Evolutionary conservation across 2,329 filamentous ascomycete species (phyloP).

Genomic region (Beauveria sp.): DNA sequence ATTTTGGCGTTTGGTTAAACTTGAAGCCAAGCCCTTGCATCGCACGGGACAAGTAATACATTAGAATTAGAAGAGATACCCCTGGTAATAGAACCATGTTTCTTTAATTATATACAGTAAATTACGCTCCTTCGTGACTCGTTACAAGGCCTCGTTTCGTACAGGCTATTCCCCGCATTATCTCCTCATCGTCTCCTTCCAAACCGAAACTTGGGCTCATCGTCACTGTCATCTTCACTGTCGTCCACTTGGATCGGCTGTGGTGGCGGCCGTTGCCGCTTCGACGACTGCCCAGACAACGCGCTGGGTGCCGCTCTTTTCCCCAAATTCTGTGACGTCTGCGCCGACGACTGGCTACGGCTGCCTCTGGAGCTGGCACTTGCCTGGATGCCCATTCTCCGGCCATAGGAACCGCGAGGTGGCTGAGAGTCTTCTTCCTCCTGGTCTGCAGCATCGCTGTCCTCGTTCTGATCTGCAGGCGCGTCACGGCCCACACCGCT

Average conservation of each 20-base stretch:
- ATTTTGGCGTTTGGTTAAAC: neutral
- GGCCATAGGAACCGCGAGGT: neutral
- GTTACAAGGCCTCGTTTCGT: neutral
- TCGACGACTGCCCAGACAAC: slow-evolving; percentile 21
- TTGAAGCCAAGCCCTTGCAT: neutral
- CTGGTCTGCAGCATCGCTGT: slow-evolving; percentile 16
- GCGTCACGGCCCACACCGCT: neutral
- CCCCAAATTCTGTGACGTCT: slow-evolving; percentile 19
- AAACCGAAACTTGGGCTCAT: slow-evolving; percentile 50
- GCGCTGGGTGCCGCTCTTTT: slow-evolving; percentile 28
- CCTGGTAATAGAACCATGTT: neutral
- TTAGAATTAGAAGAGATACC: slow-evolving; percentile 5
- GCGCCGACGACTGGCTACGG: slow-evolving; percentile 11
- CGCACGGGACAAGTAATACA: neutral
- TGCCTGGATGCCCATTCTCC: neutral
- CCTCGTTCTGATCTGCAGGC: slow-evolving; percentile 14
- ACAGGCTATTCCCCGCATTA: neutral
- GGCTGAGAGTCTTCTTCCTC: slow-evolving; percentile 11
- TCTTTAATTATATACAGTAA: neutral
- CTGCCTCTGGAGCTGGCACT: slow-evolving; percentile 4
- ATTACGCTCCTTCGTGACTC: neutral
- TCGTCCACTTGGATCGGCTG: slow-evolving; percentile 28
- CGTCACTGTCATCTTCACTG: slow-evolving; percentile 44
- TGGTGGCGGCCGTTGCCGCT: slow-evolving; percentile 19
- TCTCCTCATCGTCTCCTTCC: slow-evolving; percentile 37